Base-by-base conservation (phyloP, 2,329 filamentous ascomycete genomes). In the Elsinoe australis region DNA sequence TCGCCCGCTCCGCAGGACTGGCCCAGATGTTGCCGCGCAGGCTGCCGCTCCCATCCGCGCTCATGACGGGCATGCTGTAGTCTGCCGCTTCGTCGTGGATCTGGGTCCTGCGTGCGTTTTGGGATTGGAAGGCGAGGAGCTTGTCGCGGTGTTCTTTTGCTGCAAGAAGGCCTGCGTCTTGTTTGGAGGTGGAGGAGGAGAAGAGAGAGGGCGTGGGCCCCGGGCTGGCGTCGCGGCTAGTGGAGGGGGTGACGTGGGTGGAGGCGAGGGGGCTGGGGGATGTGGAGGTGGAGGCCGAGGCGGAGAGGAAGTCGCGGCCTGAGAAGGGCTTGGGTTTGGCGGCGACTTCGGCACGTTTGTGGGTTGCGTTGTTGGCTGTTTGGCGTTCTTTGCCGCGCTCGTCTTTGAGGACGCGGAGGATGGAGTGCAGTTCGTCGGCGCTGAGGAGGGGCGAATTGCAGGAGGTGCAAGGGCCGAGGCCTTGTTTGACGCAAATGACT, bases 401-500 rank as follows among this genome's bases (percentile, higher is more conserved):
- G 46, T 87, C 84, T 31, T 82, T 81, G 9, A 98, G 73, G 58
- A 90, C 82, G 19, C 78, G 76, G 41, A 96, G 84, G 79, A 98
- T 95, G 26, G 77, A 79, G 58, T 94, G 83, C 7, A 95, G 79
- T 48, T 96, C 88, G 3, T 76, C 69, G 0, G 78, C 63, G 22
- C 75, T 82, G 5, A 98, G 70, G 0, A 98, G 71, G 0, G 87
- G 79, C 0, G 76, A 73, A 0, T 81, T 80, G 68, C 92, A 98
- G 61, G 86, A 95, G 0, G 90, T 95, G 64, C 92, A 98, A 0
- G 90, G 90, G 0, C 90, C 90, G 0, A 96, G 73, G 0, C 92
- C 92, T 66, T 98, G 89, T 59, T 92, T 89, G 18, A 94, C 80
- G 63, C 92, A 98, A 48, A 96, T 83, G 9, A 98, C 87, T 64